A percentile compares a stretch with the other conserved stretches of the same genome.
These are phyloP conservation scores for Arthrinium phaeospermum DNA, from an alignment of 2,329 filamentous ascomycete genomes.

Conservation along the genomic window DNA sequence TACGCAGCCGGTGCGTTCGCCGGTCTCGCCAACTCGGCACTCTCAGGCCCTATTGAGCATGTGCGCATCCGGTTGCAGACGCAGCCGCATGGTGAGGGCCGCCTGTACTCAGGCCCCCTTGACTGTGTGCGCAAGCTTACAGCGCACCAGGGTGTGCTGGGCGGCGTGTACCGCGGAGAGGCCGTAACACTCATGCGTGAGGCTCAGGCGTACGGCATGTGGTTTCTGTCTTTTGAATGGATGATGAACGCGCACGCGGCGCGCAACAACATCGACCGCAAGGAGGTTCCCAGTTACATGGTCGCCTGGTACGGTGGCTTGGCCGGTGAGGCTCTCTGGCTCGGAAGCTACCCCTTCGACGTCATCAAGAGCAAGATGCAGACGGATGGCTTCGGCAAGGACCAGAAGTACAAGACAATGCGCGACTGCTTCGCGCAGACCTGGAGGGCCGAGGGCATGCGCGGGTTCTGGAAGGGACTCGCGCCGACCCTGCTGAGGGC, in stretches of 20 bases:
- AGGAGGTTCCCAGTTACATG: conserved; percentile 82
- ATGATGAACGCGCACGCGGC: conserved; percentile 90
- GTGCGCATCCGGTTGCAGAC: conserved; percentile 95
- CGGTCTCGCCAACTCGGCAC: conserved; percentile 84
- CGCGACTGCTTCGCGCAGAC: conserved; percentile 87
- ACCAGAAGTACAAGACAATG: conserved; percentile 79
- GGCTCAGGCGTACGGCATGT: conserved; percentile 92
- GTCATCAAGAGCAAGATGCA: conserved; percentile 99
- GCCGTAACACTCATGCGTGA: conserved; percentile 87
- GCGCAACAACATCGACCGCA: conserved; percentile 76
- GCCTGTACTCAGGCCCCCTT: conserved; percentile 81
- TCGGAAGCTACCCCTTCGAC: conserved; percentile 93
- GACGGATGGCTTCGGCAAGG: conserved; percentile 84
- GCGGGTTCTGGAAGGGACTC: conserved; percentile 95
- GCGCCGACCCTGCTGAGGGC: conserved; percentile 89
- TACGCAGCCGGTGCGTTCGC: conserved; percentile 91
- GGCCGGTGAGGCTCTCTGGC: conserved; percentile 92
- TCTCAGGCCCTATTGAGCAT: conserved; percentile 95
- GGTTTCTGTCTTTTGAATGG: conserved; percentile 96
- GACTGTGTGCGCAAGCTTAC: conserved; percentile 91
- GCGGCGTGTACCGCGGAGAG: conserved; percentile 85
- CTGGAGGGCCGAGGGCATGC: conserved; percentile 74
- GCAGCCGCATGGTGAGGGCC: conserved; percentile 83
- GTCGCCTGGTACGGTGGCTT: conserved; percentile 91
- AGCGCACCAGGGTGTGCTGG: conserved; percentile 67